Base-by-base conservation (phyloP, 495 filamentous ascomycete genomes). In the Tuber umbilicatum region DNA sequence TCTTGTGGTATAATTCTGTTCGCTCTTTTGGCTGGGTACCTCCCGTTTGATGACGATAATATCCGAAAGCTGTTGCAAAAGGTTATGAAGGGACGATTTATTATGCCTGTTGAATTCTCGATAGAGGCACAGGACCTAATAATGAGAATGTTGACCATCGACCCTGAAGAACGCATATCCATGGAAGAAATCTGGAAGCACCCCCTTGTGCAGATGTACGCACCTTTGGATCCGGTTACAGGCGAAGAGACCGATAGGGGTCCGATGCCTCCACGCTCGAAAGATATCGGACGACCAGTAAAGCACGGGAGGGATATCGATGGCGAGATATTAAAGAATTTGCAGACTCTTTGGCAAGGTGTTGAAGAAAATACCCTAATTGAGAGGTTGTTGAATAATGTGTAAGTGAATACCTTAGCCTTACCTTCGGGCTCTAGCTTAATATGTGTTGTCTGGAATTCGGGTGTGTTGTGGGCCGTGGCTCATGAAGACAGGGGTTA, bases 1-100 rank as follows among this genome's bases (percentile, higher is more conserved):
- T 97, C 93, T 83, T 91, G 94, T 82, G 95, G 95, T 10, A 90
- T 97, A 9, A 93, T 98, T 42, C 84, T 99, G 0, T 98, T 89
- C 79, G 93, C 91, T 21, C 87, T 94, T 81, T 86, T 99, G 37
- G 88, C 89, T 35, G 92, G 92, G 1, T 88, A 86, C 70, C 86
- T 97, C 4, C 95, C 95, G 2, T 99, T 97, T 81, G 91, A 94
- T 80, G 89, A 91, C 42, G 86, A 88, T 0, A 83, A 89, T 68
- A 79, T 91, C 27, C 76, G 81, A 1, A 83, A 80, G 12, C 89
- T 94, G 39, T 86, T 94, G 70, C 80, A 83, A 2, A 88, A 91
- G 76, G 92, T 97, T 19, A 86, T 88, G 71, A 88, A 86, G 45
- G 94, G 90, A 19, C 83, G 89, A 17, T 97, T 93, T 81, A 83